Evolutionary conservation across 2,329 filamentous ascomycete species (phyloP).

Genomic region (Tetracladium maxilliforme): DNA sequence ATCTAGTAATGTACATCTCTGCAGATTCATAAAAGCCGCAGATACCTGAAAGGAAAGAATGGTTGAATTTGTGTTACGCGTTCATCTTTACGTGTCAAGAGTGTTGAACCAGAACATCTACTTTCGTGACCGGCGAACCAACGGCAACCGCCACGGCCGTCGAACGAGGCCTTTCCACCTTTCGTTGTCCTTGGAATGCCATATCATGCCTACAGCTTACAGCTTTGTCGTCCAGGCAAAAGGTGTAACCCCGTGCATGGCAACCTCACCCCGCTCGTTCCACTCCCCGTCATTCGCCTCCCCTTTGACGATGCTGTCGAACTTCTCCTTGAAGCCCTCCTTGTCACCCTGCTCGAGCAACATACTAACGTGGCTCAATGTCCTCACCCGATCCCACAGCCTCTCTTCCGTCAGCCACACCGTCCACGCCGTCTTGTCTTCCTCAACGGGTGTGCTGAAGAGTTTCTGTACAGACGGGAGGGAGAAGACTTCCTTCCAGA

Average conservation of each 20-base stretch:
- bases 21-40: constrained; percentile 2
- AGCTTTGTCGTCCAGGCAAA: constrained; percentile 43
- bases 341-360: constrained; percentile 33
- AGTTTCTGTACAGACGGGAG: constrained; percentile 41
- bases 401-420: constrained; percentile 41
- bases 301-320: constrained; percentile 36
- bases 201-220: too few species aligned
- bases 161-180: too few species aligned
- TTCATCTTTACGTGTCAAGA: constrained; percentile 4
- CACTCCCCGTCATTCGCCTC: constrained; percentile 37
- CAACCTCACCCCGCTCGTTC: constrained; percentile 47
- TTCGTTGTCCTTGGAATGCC: too few species aligned
- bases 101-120: too few species aligned
- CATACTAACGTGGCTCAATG: constrained; percentile 53
- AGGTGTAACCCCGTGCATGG: constrained; percentile 48
- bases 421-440: constrained; percentile 39
- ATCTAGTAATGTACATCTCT: constrained; percentile 6
- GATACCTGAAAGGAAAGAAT: constrained; percentile 4
- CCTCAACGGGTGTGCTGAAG: constrained; percentile 36
- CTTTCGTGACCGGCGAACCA: too few species aligned
- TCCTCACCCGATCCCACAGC: constrained; percentile 49
- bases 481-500: constrained; percentile 55
- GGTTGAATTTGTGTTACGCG: constrained; percentile 4
- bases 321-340: constrained; percentile 28
- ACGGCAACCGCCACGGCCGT: too few species aligned